Evolutionary conservation across 208 protist species (phyloP), one percentile per base, ranked within the genome.

Genomic region (Balamuthia mandrillaris): DNA sequence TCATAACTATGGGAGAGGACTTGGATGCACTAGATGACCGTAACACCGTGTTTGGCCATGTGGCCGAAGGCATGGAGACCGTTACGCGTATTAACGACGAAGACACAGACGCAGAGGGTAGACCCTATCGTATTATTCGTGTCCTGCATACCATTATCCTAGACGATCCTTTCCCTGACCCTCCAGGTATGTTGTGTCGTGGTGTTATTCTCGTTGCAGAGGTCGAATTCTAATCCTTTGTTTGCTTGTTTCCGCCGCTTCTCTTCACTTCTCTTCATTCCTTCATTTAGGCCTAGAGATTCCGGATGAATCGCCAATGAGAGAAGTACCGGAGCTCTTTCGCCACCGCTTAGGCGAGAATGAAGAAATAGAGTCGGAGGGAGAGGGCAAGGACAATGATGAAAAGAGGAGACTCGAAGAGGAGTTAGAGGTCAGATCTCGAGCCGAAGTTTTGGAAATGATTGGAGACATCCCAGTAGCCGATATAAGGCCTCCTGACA

Each of bases 401-500:
- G 56, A 82, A 35, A 41, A 35, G 2, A 41, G 49, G 0, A 24
- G 74, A 12, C 33, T 82, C 14, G 49, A 82, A 24, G 56, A 33
- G 24, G 56, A 56, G 29, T 72, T 39, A 58, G 56, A 95, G 52
- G 93, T 92, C 4, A 72, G 79, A 49, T 88, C 86, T 3, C 88
- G 91, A 54, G 93, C 93, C 2, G 88, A 98, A 47, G 94, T 99
- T 86, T 89, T 98, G 18, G 96, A 98, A 51, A 95, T 99, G 78
- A 85, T 90, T n/a, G 96, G 98, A 49, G 98, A 98, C 45, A 84
- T 99, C 16, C 95, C 97, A 0, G 94, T 97, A 82, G 93, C 94
- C 0, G 96, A 98, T 33, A 81, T 98, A 7, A 92, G 91, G 72
- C 97, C 98, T 9, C 96, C 96, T 0, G 97, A 99, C 24, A 99